Evolutionary conservation across 345 rosid genomes (phyloP), one percentile per base, ranked within the genome.

Genomic region (Acer saccharum): DNA sequence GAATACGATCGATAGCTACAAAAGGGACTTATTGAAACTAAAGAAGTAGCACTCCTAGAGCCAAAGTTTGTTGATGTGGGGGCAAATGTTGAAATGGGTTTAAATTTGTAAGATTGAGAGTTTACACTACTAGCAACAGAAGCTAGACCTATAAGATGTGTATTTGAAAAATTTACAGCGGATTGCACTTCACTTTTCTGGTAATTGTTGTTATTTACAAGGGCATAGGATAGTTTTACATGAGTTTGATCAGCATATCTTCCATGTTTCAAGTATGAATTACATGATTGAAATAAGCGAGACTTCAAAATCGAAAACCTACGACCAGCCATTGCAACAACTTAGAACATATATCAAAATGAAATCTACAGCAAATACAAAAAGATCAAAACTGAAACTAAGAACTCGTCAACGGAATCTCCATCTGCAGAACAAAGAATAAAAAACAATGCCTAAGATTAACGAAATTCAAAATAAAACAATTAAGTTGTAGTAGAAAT

Each of bases 321-420:
- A 81, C 72, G 61, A 65, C 86, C 86, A 65, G 85, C 82, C 92
- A 92, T 90, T n/a, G 44, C n/a, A 76, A 27, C 80, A 64, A 74
- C 78, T 27, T 41, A 35, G 21, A 44, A 66, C 63, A 32, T 18
- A 46, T 3, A 17, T 67, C 44, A 77, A 64, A 57, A 44, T 44
- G 25, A 46, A 29, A 70, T 41, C 78, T 43, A 65, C 72, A 69
- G 65, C 25, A 64, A 20, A 3, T 57, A 50, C 44, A 21, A 57
- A 46, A 80, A 39, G 32, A 58, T 52, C 46, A 65, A 72, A 61
- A 61, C 48, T 54, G 77, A 57, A 69, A 67, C 35, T 73, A 67
- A 44, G 35, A 69, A 63, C 73, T 20, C 29, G 44, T 71, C 20
- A 65, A 41, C 41, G 71, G 27, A 44, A n/a, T 54, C 35, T 57